A percentile compares a stretch with the other conserved stretches of the same genome.
These are phyloP conservation scores for Botrytis squamosa DNA, from an alignment of 2,329 filamentous ascomycete species.

Conservation along the genomic window DNA sequence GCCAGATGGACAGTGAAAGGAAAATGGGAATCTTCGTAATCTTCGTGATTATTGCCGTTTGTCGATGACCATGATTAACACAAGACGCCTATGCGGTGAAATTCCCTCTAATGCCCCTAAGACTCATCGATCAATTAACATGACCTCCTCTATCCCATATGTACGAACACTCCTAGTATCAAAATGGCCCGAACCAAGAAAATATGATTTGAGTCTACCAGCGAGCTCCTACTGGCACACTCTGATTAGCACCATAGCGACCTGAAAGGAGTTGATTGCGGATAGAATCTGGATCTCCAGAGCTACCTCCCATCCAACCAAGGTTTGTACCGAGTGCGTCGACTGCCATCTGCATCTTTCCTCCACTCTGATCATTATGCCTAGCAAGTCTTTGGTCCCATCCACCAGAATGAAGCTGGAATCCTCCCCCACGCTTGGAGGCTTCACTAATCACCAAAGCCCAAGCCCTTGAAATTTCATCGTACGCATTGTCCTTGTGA, in stretches of 20 bases:
- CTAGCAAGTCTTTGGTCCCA: constrained; percentile 88
- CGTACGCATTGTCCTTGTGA: constrained; percentile 93
- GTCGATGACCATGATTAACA: constrained; percentile 22
- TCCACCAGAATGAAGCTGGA: constrained; percentile 81
- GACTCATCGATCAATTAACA: constrained; percentile 14
- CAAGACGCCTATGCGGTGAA: constrained; percentile 21
- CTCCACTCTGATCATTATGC: constrained; percentile 84
- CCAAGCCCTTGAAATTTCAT: constrained; percentile 94
- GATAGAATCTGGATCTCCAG: constrained; percentile 53
- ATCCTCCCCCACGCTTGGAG: constrained; percentile 85
- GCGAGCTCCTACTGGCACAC: constrained; percentile 63
- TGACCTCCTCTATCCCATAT: constrained; percentile 26
- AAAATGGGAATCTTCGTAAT: constrained; percentile 37
- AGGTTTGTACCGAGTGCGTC: constrained; percentile 71
- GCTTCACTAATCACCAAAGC: constrained; percentile 86
- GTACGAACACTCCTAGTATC: constrained; percentile 32
- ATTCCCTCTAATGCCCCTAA: constrained; percentile 19
- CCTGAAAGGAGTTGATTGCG: constrained; percentile 62
- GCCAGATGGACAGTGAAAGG: constrained; percentile 23
- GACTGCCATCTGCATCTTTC: constrained; percentile 77
- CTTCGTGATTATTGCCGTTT: constrained; percentile 34
- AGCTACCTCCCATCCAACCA: constrained; percentile 67
- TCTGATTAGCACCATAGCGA: constrained; percentile 51
- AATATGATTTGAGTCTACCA: constrained; percentile 34
- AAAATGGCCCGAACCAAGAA: background rate